phyloP scores from a whole-genome alignment of 2,329 filamentous ascomycete genomes.

The Xylaria sp. region DNA sequence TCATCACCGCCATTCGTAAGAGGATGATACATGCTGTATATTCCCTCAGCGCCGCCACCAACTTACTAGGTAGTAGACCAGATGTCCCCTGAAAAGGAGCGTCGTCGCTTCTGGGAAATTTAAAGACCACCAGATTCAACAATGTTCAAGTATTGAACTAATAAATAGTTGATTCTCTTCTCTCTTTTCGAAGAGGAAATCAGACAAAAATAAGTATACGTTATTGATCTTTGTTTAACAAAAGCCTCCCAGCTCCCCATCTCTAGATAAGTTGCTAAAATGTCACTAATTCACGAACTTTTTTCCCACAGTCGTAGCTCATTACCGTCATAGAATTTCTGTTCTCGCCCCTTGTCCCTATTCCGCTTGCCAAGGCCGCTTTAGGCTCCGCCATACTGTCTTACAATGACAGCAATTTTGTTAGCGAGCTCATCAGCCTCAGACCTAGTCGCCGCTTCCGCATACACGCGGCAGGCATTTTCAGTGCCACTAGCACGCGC shows the following conservation, averaged over 20 bases:
- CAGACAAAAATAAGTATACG: slow-evolving; percentile 4
- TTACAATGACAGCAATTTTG: slow-evolving; percentile 81
- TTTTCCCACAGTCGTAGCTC: slow-evolving; percentile 36
- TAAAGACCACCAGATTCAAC: background rate
- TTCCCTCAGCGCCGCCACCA: background rate
- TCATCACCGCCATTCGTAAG: too few relatives aligned
- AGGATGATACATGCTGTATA: too few relatives aligned
- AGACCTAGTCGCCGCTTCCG: slow-evolving; percentile 87
- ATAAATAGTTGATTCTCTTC: background rate
- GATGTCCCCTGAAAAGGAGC: background rate
- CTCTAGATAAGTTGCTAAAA: slow-evolving; percentile 20
- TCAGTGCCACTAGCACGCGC: slow-evolving; percentile 94
- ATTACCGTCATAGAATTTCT: slow-evolving; percentile 23
- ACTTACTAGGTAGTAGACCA: background rate
- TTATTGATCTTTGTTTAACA: slow-evolving; percentile 13
- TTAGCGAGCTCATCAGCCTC: slow-evolving; percentile 92
- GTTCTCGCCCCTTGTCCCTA: background rate
- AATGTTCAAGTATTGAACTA: background rate
- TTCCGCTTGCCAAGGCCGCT: background rate
- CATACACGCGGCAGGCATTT: slow-evolving; percentile 95
- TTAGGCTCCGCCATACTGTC: slow-evolving; percentile 62
- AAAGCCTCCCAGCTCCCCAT: slow-evolving; percentile 18
- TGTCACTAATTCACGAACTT: slow-evolving; percentile 32
- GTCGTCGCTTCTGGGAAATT: too few relatives aligned
- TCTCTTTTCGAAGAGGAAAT: background rate